Percentiles rank a stretch among this genome's conserved stretches.
phyloP scores from a whole-genome alignment of 164 flowering plant species.

The Cinnamomum micranthum region DNA sequence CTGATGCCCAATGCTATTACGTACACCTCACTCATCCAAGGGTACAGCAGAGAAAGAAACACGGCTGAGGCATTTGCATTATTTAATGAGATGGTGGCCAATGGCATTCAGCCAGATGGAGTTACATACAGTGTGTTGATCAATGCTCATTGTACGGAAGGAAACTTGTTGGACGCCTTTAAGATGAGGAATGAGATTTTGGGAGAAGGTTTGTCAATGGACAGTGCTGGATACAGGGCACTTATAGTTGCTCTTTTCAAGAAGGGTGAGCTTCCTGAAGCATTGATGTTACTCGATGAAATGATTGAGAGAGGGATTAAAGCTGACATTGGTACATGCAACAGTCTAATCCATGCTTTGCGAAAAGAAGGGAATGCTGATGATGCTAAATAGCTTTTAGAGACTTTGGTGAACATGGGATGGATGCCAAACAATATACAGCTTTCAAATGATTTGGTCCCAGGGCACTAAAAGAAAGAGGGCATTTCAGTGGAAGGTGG shows the following conservation, averaged over 20 bases:
- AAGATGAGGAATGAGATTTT: constrained; percentile 39
- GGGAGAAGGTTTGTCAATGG: constrained; percentile 30
- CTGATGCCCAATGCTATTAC: constrained; percentile 48
- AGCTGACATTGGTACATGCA: constrained; percentile 33
- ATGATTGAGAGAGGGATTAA: constrained; percentile 31
- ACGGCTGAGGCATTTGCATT: constrained; percentile 38
- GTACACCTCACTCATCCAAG: constrained; percentile 59
- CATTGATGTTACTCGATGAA: constrained; percentile 26
- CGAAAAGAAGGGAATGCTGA: constrained; percentile 25
- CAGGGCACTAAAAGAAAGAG: not conserved
- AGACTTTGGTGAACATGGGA: constrained; percentile 27
- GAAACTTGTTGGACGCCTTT: constrained; percentile 36
- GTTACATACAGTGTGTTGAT: constrained; percentile 33
- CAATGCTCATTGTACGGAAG: constrained; percentile 36
- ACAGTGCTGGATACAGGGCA: constrained; percentile 18
- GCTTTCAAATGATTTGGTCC: constrained; percentile 26
- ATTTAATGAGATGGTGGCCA: constrained; percentile 51
- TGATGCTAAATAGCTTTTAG: constrained; percentile 23
- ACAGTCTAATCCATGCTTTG: constrained; percentile 22
- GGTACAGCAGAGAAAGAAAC: constrained; percentile 36
- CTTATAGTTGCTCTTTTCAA: constrained; percentile 28
- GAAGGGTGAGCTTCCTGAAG: constrained; percentile 31
- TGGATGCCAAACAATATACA: constrained; percentile 33
- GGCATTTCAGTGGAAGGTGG: not conserved
- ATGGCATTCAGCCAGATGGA: constrained; percentile 50